Percentiles rank a stretch among this genome's conserved stretches.
Evolutionary conservation across 2,329 filamentous ascomycete genomes (phyloP).

Genomic region (Xylariaceae sp.): DNA sequence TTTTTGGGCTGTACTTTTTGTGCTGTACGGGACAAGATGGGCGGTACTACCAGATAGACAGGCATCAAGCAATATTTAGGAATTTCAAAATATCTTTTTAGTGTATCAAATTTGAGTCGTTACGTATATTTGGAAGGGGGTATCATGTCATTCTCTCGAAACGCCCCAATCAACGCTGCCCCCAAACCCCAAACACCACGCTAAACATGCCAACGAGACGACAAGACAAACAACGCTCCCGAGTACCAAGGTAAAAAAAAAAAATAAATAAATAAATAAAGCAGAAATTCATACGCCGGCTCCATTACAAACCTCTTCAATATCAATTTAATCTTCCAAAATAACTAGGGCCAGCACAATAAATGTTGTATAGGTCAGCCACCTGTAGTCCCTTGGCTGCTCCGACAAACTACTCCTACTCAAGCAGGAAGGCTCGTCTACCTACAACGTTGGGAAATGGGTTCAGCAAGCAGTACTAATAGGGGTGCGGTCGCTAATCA

Average conservation of each 20-base stretch:
- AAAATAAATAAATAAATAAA: constrained; percentile 1
- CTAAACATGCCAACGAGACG: constrained; percentile 14
- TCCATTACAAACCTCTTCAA: not conserved
- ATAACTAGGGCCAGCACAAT: too few species aligned
- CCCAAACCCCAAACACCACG: constrained; percentile 15
- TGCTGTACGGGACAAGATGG: not conserved
- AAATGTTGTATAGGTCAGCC: too few species aligned
- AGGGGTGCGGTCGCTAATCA: too few species aligned
- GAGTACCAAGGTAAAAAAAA: too few species aligned
- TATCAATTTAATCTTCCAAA: too few species aligned
- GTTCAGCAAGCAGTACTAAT: too few species aligned
- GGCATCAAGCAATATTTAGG: not conserved
- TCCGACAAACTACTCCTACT: too few species aligned
- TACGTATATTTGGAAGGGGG: not conserved
- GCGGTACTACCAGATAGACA: not conserved
- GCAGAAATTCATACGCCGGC: not conserved
- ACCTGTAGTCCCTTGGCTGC: too few species aligned
- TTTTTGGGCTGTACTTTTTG: not conserved
- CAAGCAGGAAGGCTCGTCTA: not conserved
- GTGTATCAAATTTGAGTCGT: not conserved
- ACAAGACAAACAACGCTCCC: not conserved
- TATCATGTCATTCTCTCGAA: not conserved
- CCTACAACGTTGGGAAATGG: constrained; percentile 3
- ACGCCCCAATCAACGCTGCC: not conserved
- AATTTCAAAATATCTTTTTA: not conserved